A percentile compares a stretch with the other conserved stretches of the same genome.
These are phyloP conservation scores for Pseudogymnoascus sp. DNA, from an alignment of 2,329 filamentous ascomycete genomes.

Conservation along the genomic window DNA sequence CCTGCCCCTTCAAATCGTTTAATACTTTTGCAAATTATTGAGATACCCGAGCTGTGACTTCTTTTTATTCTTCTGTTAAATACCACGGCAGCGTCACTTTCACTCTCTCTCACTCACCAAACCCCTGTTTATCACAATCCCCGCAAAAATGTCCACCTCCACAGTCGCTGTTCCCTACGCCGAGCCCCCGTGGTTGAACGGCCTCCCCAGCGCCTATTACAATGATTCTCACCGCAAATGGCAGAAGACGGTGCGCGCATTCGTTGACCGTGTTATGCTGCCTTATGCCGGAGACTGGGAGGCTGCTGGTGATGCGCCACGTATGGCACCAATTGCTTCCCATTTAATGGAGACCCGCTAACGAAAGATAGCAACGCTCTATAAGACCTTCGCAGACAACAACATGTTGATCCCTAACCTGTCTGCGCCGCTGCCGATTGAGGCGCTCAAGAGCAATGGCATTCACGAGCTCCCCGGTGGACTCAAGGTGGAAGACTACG, in stretches of 20 bases:
- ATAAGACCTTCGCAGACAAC: conserved; percentile 51
- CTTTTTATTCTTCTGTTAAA: not conserved
- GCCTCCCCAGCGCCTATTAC: conserved; percentile 65
- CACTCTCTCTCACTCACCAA: not conserved
- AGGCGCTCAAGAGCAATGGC: conserved; percentile 56
- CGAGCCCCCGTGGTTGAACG: conserved; percentile 62
- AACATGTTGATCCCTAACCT: conserved; percentile 65
- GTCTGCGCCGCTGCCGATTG: conserved; percentile 58
- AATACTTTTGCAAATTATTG: not conserved
- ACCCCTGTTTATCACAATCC: not conserved
- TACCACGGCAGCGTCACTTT: not conserved
- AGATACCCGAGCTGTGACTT: not conserved
- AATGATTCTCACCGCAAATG: conserved; percentile 54
- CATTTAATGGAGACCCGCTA: not conserved
- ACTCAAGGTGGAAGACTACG: conserved; percentile 63
- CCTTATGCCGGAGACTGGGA: conserved; percentile 63
- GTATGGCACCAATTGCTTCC: not conserved
- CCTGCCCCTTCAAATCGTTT: not conserved
- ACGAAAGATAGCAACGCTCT: conserved; percentile 50
- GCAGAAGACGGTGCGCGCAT: conserved; percentile 59
- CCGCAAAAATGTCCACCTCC: not conserved
- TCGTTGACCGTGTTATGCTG: conserved; percentile 54
- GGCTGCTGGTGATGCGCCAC: conserved; percentile 35
- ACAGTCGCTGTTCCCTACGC: conserved; percentile 50
- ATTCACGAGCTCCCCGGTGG: conserved; percentile 58